Base-by-base conservation (phyloP, 1,284 basidiomycete genomes). In the Volvariella volvacea region DNA sequence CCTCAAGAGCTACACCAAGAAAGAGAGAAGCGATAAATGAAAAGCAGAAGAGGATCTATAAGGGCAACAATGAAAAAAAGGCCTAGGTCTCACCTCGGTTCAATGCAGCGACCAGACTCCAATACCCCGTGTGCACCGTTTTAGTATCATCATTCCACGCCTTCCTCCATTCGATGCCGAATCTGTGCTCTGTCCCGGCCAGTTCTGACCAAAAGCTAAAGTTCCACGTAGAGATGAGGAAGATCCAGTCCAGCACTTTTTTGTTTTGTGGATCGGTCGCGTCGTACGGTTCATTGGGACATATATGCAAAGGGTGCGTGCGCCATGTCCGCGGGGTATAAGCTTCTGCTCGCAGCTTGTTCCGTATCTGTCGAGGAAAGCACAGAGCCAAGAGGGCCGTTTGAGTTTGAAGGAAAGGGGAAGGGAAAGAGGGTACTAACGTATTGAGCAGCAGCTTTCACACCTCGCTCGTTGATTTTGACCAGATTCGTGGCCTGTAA, bases 191-290 rank as follows among this genome's bases (percentile, higher is more conserved):
- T 7, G 55, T 59, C 0, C 76, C 76, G 46, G 81, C 78, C 36
- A 65, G 68, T 49, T 83, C 77, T 0, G 87, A 89, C 88, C 88
- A 92, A 57, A 92, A 92, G 52, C 80, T 85, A 62, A 92, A 92
- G 60, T 92, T 92, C 39, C 91, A 71, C 1, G 83, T 72, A 0
- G 88, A 88, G 28, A 92, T 80, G 42, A 90, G 71, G 61, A 92
- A 91, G 49, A 92, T 81, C 88, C 88, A 91, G 62, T 90, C 69
- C 22, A 91, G 66, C 20, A 76, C 74, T 31, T 68, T 60, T 54
- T 67, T 73, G 15, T 79, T 83, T 40, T 69, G 61, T 2, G 78
- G 72, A 42, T 81, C 66, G 2, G 61, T 52, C 3, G 71, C 63
- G 30, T 73, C 66, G 56, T 78, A 80, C 0, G 78, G 75, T 49